phyloP scores from a whole-genome alignment of 805 yeast species.

The Zygotorulaspora chibaensis region DNA sequence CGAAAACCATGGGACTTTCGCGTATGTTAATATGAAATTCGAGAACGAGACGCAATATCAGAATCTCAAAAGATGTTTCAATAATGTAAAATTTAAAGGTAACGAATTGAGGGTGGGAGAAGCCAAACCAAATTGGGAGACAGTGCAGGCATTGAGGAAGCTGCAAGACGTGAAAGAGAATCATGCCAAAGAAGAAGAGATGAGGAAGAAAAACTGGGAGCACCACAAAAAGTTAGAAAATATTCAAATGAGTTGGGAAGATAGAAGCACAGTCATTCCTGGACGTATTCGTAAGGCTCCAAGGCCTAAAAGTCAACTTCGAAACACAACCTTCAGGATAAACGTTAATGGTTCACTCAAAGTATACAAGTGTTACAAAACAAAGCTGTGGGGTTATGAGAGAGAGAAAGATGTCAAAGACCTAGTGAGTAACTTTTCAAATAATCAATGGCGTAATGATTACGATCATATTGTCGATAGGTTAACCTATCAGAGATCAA shows the following conservation, averaged over 20 bases:
- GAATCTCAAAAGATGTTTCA: conserved; percentile 51
- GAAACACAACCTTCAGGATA: conserved; percentile 60
- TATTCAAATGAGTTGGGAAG: conserved; percentile 38
- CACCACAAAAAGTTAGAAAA: conserved; percentile 37
- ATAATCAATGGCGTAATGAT: conserved; percentile 77
- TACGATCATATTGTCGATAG: conserved; percentile 75
- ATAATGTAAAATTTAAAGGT: conserved; percentile 76
- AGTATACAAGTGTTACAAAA: conserved; percentile 57
- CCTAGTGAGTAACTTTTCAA: conserved; percentile 55
- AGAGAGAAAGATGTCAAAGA: conserved; percentile 59
- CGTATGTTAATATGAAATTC: conserved; percentile 58
- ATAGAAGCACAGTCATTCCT: conserved; percentile 41
- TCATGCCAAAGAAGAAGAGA: conserved; percentile 31
- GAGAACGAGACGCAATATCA: conserved; percentile 38
- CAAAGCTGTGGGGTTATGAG: conserved; percentile 88
- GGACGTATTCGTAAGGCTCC: conserved; percentile 62
- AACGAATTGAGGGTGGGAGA: conserved; percentile 53
- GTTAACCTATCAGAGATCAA: conserved; percentile 33
- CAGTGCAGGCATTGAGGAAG: conserved; percentile 45
- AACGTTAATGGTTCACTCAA: conserved; percentile 53
- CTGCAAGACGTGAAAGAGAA: conserved; percentile 38
- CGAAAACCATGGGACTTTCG: conserved; percentile 59
- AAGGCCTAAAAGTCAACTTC: conserved; percentile 40
- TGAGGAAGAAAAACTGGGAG: conserved; percentile 38
- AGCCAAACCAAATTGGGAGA: conserved; percentile 56